These are phyloP conservation scores for Triangularia verruculosa DNA, from an alignment of 2,329 filamentous ascomycete species.

Conservation along the genomic window DNA sequence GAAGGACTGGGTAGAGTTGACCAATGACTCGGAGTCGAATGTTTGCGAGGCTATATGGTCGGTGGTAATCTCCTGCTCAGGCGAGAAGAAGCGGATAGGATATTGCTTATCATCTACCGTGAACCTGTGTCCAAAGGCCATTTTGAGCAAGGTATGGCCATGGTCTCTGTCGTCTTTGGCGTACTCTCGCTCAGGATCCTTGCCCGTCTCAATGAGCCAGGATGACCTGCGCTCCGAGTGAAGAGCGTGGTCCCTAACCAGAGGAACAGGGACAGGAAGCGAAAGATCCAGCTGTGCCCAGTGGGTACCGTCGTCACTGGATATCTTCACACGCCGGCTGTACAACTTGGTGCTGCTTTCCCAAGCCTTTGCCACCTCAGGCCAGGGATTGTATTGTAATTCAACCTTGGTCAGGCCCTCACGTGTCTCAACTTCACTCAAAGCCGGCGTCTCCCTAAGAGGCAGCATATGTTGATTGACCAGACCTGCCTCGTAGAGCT, in stretches of 20 bases:
- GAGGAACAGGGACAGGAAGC: conserved; percentile 43
- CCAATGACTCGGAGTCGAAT: conserved; percentile 31
- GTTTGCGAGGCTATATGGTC: conserved; percentile 32
- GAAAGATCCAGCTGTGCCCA: conserved; percentile 42
- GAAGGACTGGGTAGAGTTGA: conserved; percentile 22
- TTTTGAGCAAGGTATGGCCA: conserved; percentile 43
- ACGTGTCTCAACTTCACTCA: conserved; percentile 39
- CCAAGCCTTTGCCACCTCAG: conserved; percentile 44
- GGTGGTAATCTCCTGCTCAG: conserved; percentile 28
- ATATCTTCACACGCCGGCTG: conserved; percentile 34
- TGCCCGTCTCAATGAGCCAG: conserved; percentile 39
- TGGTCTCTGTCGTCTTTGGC: conserved; percentile 39
- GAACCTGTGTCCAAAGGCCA: conserved; percentile 50
- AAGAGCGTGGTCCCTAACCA: conserved; percentile 37
- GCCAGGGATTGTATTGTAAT: conserved; percentile 47
- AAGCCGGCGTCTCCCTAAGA: conserved; percentile 41
- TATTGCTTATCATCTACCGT: conserved; percentile 38
- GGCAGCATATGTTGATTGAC: conserved; percentile 79
- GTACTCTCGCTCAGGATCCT: conserved; percentile 20
- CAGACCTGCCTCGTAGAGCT: conserved; percentile 66
- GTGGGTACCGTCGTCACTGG: conserved; percentile 32
- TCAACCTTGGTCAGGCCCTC: conserved; percentile 36
- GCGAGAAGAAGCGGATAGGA: conserved; percentile 42
- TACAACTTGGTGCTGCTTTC: conserved; percentile 29
- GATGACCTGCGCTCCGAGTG: conserved; percentile 38